Evolutionary conservation across 2,329 filamentous ascomycete genomes (phyloP), one percentile per base, ranked within the genome.

Genomic region (Aspergillus unguis): DNA sequence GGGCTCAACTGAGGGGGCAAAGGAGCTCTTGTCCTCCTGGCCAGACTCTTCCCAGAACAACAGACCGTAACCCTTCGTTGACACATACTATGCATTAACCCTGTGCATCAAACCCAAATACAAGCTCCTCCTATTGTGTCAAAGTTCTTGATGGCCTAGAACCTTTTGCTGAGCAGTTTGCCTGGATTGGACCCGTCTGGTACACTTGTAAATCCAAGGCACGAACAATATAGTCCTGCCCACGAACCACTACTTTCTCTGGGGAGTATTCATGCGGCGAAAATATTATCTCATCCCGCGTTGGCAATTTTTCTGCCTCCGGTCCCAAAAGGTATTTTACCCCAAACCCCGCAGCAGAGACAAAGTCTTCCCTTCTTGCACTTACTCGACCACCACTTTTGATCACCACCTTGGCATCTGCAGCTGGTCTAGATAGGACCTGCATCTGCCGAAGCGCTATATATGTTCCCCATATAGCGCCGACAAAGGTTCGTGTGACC

Each of bases 381-480:
- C 60, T 67, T 9, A 68, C 67, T 17, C 57, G 60, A 17, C 38
- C 50, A 2, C 66, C 68, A 5, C 37, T 53, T 45, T 62, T 64
- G 11, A 56, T 57, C 5, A 61, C 47, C 10, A 44, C 43, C 3
- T 58, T 59, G 32, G 48, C 37, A 3, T 55, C 25, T 11, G 48
- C 53, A 17, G 35, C 50, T 3, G 38, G 33, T 6, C 58, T 53
- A 26, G 23, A 47, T 38, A 61, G 51, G 25, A 46, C 48, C 49
- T 67, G 66, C 1, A 10, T 43, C 55, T 71, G 68, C 2, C 58
- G 55, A 29, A 71, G 31, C 5, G 58, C 68, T 31, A 71, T 17
- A 56, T 62, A 71, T 0, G 62, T 63, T 0, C 68, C 68, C 58
- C 66, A 66, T 9, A 70, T 58, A 11, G 63, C 59, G 9, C 60